These are phyloP conservation scores for Gorgonomyces haynaldii DNA, from an alignment of 192 early-diverging fungal genomes.

Conservation along the genomic window DNA sequence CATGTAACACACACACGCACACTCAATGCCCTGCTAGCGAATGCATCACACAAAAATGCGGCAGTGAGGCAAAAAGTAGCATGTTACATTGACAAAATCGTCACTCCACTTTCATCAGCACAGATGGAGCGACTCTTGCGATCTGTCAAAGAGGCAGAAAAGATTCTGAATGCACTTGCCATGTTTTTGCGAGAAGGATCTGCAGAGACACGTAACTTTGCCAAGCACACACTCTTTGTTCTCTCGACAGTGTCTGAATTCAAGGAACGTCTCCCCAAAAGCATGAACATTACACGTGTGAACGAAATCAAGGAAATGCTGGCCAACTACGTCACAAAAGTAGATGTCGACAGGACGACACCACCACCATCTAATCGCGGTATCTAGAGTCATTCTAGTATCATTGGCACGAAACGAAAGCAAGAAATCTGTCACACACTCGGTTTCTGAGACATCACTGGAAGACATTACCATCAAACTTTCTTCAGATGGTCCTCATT, in stretches of 20 bases:
- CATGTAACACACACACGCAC: conserved; percentile 5
- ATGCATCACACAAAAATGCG: conserved; percentile 22
- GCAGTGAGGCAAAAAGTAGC: conserved; percentile 13
- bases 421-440: too few relatives aligned
- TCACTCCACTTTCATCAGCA: conserved; percentile 4
- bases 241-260: conserved; percentile 15
- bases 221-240: conserved; percentile 9
- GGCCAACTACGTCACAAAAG: too few relatives aligned
- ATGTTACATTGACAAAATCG: conserved; percentile 5
- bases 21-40: conserved; percentile 10
- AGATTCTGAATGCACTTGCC: conserved; percentile 12
- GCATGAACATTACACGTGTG: conserved; percentile 8
- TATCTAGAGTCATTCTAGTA: too few relatives aligned
- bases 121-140: conserved; percentile 13
- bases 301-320: conserved; percentile 16
- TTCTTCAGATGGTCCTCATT: too few relatives aligned
- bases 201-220: conserved; percentile 16
- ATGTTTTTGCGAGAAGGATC: conserved; percentile 17
- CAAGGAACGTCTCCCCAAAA: conserved; percentile 12
- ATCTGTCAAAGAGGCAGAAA: conserved; percentile 11
- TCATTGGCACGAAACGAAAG: too few relatives aligned
- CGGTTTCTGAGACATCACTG: too few relatives aligned
- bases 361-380: too few relatives aligned
- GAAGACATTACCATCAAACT: too few relatives aligned
- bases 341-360: too few relatives aligned